Base-by-base conservation (phyloP, 139 green algal genomes). In the Haematococcus lacustris region DNA sequence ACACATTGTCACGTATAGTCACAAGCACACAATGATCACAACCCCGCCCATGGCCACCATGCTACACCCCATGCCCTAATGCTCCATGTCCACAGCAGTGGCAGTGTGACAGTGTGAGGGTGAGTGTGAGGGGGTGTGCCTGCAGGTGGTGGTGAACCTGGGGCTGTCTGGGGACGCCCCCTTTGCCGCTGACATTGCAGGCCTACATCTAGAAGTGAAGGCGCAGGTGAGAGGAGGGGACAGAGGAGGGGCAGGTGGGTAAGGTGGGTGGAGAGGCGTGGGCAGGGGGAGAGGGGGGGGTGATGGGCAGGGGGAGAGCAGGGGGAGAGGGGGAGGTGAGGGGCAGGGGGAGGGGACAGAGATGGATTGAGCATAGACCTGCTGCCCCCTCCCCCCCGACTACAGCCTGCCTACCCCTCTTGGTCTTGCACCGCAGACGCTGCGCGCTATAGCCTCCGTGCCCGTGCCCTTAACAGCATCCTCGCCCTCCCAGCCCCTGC, bases 401-500 rank as follows among this genome's bases (percentile, higher is more conserved):
- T n/a, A n/a, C n/a, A n/a, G n/a, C n/a, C n/a, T n/a, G n/a, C n/a
- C n/a, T n/a, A n/a, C n/a, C n/a, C n/a, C n/a, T n/a, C n/a, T n/a
- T n/a, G n/a, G n/a, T n/a, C n/a, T n/a, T n/a, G n/a, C n/a, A n/a
- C n/a, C n/a, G n/a, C n/a, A n/a, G n/a, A n/a, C n/a, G 35, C 28
- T 35, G 0, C 68, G 76, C 51, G 68, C 53, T 21, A 57, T 57
- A 13, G 13, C 13, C 13, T 13, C 47, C 47, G 47, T 57, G 13
- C 21, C 47, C 21, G 13, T 57, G 47, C 47, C 47, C 47, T 13
- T 57, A 28, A 21, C 47, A 28, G 47, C 47, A 13, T 21, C 47
- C 61, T 39, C 32, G 34, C 30, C 5, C 61, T 25, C n/a, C 4
- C n/a, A n/a, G n/a, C 73, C 76, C 38, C 68, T 90, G n/a, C 43